Percentiles rank a stretch among this genome's conserved stretches.
phyloP scores from a whole-genome alignment of 2,329 filamentous ascomycete species.

The Colletotrichum coccodes region DNA sequence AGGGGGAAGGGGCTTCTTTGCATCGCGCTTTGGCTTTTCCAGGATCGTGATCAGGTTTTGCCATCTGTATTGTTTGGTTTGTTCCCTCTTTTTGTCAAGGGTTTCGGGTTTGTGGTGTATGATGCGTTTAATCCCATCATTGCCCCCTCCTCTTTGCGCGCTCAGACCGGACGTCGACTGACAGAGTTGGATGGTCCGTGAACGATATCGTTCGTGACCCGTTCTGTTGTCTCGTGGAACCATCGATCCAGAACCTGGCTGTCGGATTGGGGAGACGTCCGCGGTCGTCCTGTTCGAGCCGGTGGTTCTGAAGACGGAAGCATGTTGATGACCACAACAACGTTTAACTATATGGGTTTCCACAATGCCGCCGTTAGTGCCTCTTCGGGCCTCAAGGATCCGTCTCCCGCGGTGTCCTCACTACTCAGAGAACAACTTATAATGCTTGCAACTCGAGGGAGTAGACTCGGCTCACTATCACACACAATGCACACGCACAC shows the following conservation, averaged over 20 bases:
- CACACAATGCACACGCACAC: not conserved
- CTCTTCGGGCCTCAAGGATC: no score
- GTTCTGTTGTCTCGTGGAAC: conserved; percentile 11
- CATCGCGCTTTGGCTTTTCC: not conserved
- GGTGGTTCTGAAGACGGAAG: not conserved
- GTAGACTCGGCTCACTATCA: not conserved
- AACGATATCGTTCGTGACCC: not conserved
- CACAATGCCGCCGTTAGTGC: not conserved
- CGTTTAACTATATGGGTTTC: not conserved
- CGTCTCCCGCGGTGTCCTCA: not conserved
- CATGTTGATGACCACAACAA: not conserved
- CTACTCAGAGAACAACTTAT: not conserved
- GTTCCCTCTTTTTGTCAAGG: conserved; percentile 1
- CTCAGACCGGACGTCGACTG: not conserved
- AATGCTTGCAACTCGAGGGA: not conserved
- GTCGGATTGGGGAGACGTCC: not conserved
- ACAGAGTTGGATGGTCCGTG: conserved; percentile 16
- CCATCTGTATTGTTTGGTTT: conserved; percentile 8
- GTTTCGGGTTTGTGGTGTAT: not conserved
- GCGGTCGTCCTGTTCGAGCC: conserved; percentile 2
- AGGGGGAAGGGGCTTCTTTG: not conserved
- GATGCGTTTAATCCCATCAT: not conserved
- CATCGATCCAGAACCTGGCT: not conserved
- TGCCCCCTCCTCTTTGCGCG: not conserved
- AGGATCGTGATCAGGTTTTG: not conserved